phyloP scores from a whole-genome alignment of 1,139 yeast species.

The Hyphopichia wangnamkhiaoensis region DNA sequence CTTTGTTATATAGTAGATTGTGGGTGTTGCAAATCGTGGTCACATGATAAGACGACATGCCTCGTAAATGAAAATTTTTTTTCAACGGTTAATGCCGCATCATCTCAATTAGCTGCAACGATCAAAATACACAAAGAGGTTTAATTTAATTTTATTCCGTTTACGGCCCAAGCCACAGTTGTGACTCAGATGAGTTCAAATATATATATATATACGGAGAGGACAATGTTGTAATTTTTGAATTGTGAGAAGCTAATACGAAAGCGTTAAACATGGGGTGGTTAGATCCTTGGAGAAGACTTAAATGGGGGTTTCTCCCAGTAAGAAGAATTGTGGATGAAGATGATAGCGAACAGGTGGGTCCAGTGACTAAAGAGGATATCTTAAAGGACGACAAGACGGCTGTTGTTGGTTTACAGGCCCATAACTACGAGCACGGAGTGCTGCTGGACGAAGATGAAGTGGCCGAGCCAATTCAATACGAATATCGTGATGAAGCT shows the following conservation, averaged over 20 bases:
- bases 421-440: slow-evolving; percentile 5
- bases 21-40: neutral
- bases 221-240: no score
- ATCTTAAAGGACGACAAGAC: slow-evolving; percentile 2
- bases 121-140: no score
- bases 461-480: slow-evolving; percentile 1
- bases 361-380: neutral
- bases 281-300: slow-evolving; percentile 28
- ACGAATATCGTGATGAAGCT: slow-evolving; percentile 62
- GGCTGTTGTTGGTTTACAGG: slow-evolving; percentile 3
- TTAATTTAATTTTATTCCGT: no score
- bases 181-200: no score
- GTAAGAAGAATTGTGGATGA: slow-evolving; percentile 46
- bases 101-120: no score
- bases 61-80: no score
- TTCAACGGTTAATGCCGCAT: no score
- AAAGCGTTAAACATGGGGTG: slow-evolving; percentile 7
- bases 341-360: neutral
- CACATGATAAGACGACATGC: neutral
- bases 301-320: slow-evolving; percentile 54
- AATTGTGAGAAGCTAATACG: no score
- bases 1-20: no score
- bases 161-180: no score
- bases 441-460: slow-evolving; percentile 1
- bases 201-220: no score